Evolutionary conservation across 352 stramenopile genomes (phyloP).

Genomic region (Thraustochytrium sp.): DNA sequence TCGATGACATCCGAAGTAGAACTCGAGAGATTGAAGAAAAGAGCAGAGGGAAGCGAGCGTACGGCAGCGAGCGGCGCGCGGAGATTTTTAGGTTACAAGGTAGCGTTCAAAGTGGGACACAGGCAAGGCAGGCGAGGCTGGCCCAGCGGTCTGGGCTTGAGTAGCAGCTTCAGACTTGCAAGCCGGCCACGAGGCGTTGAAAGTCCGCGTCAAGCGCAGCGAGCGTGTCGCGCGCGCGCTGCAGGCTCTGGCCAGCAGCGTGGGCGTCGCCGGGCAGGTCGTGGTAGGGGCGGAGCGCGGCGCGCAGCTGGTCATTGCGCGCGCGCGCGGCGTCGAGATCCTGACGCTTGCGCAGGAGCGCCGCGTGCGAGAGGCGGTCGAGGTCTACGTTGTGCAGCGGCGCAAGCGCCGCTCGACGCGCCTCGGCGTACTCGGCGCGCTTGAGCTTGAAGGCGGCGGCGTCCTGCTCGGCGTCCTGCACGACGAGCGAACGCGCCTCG

Average conservation of each 20-base stretch:
- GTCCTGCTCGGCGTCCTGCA: neutral
- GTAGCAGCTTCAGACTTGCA: neutral
- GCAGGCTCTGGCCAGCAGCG: neutral
- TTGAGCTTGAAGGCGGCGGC: neutral
- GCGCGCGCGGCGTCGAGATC: neutral
- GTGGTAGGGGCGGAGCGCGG: neutral
- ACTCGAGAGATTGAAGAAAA: too few species aligned
- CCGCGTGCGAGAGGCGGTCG: neutral
- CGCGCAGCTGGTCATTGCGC: neutral
- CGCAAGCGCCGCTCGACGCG: neutral
- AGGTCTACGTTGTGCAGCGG: neutral
- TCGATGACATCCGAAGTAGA: too few species aligned
- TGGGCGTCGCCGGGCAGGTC: neutral
- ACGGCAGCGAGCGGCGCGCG: too few species aligned
- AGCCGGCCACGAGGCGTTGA: neutral
- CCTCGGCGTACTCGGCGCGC: neutral
- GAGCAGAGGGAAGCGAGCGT: too few species aligned
- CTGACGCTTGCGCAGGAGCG: neutral
- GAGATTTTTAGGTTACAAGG: too few species aligned
- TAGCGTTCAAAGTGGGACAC: too few species aligned
- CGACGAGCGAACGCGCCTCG: neutral
- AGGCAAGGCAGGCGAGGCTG: too few species aligned
- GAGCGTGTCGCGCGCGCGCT: neutral
- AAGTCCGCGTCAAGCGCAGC: neutral
- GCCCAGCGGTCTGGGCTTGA: too few species aligned